Conservation (phyloP, 345 rosid genomes). For the Ceriops decandra region DNA sequence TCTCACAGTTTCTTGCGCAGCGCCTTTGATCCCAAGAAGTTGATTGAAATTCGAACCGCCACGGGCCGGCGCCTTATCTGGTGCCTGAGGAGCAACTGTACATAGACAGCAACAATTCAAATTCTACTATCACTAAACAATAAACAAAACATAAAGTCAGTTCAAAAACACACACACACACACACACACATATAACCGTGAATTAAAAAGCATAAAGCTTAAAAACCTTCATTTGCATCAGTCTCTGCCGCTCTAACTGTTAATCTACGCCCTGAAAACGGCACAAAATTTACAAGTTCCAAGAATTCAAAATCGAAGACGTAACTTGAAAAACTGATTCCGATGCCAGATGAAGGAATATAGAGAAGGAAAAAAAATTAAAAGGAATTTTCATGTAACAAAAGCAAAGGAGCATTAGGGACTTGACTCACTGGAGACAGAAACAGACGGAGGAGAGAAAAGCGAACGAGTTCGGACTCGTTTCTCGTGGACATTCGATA, state of each 20-base stretch:
- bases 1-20: constrained; percentile 79
- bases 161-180: neutral
- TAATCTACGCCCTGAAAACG: constrained; percentile 56
- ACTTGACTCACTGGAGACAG: constrained; percentile 52
- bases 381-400: neutral
- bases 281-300: neutral
- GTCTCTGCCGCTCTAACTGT: constrained; percentile 78
- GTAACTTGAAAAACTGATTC: neutral
- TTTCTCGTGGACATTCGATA: constrained; percentile 29
- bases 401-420: constrained; percentile 9
- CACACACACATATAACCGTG: too few species aligned
- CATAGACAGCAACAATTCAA: neutral
- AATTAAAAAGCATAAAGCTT: too few species aligned
- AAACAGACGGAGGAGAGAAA: constrained; percentile 35
- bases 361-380: neutral
- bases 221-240: constrained; percentile 69
- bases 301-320: neutral
- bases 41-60: constrained; percentile 86
- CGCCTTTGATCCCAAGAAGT: constrained; percentile 97
- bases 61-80: constrained; percentile 65
- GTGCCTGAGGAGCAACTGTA: constrained; percentile 59
- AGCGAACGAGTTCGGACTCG: constrained; percentile 34
- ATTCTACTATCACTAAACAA: neutral
- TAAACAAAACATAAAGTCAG: neutral
- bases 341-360: too few species aligned